Conservation (phyloP, 805 yeast species). For the Metschnikowia santaceciliae region DNA sequence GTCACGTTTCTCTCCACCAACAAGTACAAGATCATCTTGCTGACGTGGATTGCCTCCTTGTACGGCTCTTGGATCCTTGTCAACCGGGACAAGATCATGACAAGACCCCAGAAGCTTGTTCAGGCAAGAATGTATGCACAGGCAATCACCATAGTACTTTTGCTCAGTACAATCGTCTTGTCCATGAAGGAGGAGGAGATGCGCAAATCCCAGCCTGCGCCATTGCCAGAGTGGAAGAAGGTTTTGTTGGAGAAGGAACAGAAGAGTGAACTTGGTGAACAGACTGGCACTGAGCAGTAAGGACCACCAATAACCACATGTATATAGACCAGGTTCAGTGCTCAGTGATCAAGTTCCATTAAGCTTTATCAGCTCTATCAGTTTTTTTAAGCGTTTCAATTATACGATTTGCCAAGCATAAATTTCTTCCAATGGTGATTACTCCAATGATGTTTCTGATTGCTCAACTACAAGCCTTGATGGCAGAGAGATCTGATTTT, state of each 20-base stretch:
- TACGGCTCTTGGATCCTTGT: conserved; percentile 28
- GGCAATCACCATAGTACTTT: conserved; percentile 25
- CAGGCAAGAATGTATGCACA: conserved; percentile 31
- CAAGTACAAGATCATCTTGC: conserved; percentile 34
- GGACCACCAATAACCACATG: too few species aligned
- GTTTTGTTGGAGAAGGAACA: conserved; percentile 14
- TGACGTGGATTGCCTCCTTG: conserved; percentile 39
- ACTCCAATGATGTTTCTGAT: too few species aligned
- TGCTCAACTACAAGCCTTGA: too few species aligned
- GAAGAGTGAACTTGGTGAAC: not conserved
- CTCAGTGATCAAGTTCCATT: too few species aligned
- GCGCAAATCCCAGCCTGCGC: conserved; percentile 19
- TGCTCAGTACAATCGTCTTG: conserved; percentile 25
- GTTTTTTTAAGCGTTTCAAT: too few species aligned
- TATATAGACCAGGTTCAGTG: too few species aligned
- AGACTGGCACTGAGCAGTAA: too few species aligned
- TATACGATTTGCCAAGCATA: too few species aligned
- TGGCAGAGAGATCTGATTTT: too few species aligned
- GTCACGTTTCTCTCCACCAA: conserved; percentile 26
- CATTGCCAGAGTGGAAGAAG: conserved; percentile 25
- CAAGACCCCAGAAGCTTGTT: conserved; percentile 25
- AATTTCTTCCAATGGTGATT: too few species aligned
- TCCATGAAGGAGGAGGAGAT: conserved; percentile 26
- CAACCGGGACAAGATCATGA: conserved; percentile 25
- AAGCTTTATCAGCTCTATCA: too few species aligned